Evolutionary conservation across 148 eudicot species (phyloP), one percentile per base, ranked within the genome.

Genomic region (Gaultheria prostrata): DNA sequence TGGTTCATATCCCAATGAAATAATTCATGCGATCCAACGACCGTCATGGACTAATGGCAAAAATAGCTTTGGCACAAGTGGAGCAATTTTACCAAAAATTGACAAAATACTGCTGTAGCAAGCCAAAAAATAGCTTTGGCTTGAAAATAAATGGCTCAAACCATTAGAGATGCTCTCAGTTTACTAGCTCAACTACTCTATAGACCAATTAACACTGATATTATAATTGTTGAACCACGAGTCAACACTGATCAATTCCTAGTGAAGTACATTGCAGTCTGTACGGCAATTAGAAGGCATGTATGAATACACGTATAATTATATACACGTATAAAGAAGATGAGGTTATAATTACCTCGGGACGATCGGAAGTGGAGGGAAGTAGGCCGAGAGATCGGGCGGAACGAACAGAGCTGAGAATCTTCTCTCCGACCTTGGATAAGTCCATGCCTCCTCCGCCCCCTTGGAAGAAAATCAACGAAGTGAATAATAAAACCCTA

Each of bases 381-480:
- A 96, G 94, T 46, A 96, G 87, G 61, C 95, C 95, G 35, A 94
- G 91, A 39, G 98, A 91, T 24, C 95, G 88, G 57, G 97, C 98
- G 48, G 98, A 93, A 32, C 98, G 97, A 82, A 97, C 99, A 26
- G 99, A 93, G 76, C 93, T 92, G 76, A 97, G 89, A 49, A 97
- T 88, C 86, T 88, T 94, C 90, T 92, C 94, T 2, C 98, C 98
- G 54, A 97, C 95, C 87, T 91, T 94, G 18, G 97, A 93, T 53
- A 93, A 91, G 90, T 97, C 99, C 99, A 97, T 97, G 82, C 89
- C 89, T 13, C 90, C 91, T 59, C 89, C 86, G 79, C 90, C 90
- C 28, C 91, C 91, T 67, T 76, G 93, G 78, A 91, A 89, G 82
- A 93, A 84, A 81, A 93, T 90, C 83, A 92, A 83, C 78, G 95